Percentiles rank a stretch among this genome's conserved stretches.
These are phyloP conservation scores for Auriscalpium orientale DNA, from an alignment of 768 basidiomycete genomes.

Conservation along the genomic window DNA sequence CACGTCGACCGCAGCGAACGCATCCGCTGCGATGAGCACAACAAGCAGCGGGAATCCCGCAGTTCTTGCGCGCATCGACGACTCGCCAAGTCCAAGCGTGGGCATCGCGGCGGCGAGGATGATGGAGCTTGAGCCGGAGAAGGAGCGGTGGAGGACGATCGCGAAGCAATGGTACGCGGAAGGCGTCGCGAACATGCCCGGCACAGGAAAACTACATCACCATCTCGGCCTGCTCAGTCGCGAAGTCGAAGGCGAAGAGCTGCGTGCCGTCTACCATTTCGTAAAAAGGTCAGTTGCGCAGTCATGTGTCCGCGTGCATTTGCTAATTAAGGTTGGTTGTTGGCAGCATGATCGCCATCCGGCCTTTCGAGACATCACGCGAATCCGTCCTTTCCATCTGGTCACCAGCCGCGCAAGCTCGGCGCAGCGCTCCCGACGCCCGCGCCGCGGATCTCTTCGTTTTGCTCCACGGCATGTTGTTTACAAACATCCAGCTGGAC, in stretches of 20 bases:
- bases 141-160: constrained; percentile 84
- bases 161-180: constrained; percentile 91
- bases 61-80: constrained; percentile 20
- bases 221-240: constrained; percentile 84
- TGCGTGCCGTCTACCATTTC: constrained; percentile 87
- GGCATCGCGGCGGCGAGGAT: constrained; percentile 76
- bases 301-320: not conserved
- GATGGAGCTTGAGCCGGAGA: constrained; percentile 83
- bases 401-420: constrained; percentile 65
- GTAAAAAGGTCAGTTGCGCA: constrained; percentile 69
- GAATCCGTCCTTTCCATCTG: constrained; percentile 89
- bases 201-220: constrained; percentile 92
- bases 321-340: constrained; percentile 2
- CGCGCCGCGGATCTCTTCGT: constrained; percentile 75
- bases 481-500: constrained; percentile 91
- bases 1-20: constrained; percentile 5
- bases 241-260: constrained; percentile 75
- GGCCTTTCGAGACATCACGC: constrained; percentile 81
- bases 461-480: constrained; percentile 92
- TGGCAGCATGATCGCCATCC: constrained; percentile 80
- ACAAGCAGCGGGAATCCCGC: constrained; percentile 6
- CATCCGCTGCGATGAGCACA: constrained; percentile 7
- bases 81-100: constrained; percentile 54
- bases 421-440: constrained; percentile 71
- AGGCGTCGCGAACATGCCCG: constrained; percentile 83